Conservation (phyloP, 257 asterid species). For the Solanum neorickii region DNA sequence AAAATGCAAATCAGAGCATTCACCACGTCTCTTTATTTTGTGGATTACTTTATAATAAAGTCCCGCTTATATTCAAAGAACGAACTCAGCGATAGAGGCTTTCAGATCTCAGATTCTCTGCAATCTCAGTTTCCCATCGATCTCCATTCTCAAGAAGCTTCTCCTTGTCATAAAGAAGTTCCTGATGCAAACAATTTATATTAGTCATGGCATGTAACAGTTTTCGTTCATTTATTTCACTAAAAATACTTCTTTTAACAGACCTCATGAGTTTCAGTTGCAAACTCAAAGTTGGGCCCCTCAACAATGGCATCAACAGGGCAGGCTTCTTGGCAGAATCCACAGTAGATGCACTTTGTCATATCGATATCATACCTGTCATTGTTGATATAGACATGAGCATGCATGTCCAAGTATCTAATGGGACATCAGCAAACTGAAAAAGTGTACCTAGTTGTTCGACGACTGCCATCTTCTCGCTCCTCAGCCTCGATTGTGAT, state of each 20-base stretch:
- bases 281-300: slow-evolving; percentile 91
- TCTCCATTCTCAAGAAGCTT: slow-evolving; percentile 92
- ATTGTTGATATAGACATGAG: neutral
- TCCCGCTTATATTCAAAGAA: neutral
- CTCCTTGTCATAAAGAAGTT: slow-evolving; percentile 93
- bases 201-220: neutral
- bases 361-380: slow-evolving; percentile 90
- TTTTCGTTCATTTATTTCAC: neutral
- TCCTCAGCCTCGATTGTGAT: slow-evolving; percentile 96
- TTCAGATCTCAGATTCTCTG: slow-evolving; percentile 90
- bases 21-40: neutral
- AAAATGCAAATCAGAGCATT: neutral
- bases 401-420: neutral
- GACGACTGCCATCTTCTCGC: slow-evolving; percentile 95
- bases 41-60: neutral
- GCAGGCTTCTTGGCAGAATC: slow-evolving; percentile 98
- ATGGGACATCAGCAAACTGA: neutral
- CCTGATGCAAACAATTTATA: slow-evolving; percentile 21
- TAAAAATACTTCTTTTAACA: neutral
- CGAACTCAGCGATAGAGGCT: slow-evolving; percentile 69
- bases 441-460: slow-evolving; percentile 64
- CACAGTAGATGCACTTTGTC: slow-evolving; percentile 98
- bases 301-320: slow-evolving; percentile 98
- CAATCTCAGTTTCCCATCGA: slow-evolving; percentile 93
- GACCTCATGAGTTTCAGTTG: slow-evolving; percentile 97